Evolutionary conservation across 164 flowering plant species (phyloP), one percentile per base, ranked within the genome.

Genomic region (Magnolia officinalis): DNA sequence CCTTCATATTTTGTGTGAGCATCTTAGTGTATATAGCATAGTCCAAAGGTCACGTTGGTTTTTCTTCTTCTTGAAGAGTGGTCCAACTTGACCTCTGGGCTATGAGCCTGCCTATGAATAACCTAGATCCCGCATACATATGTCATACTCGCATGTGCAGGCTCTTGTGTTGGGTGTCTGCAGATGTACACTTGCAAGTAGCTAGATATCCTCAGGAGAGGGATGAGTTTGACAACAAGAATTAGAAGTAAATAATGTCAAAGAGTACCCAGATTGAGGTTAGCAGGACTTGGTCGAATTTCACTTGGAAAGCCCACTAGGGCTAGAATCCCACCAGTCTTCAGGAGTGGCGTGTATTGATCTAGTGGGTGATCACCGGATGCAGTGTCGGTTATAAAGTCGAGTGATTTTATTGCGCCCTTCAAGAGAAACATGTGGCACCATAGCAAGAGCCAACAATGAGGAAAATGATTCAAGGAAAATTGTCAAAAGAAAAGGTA

Each of bases 331-430:
- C 95, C 98, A 59, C 18, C 74, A 19, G 85, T 84, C 86, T 93
- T 91, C 84, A 95, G 75, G 72, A 88, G 82, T 0, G 93, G 83
- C 91, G 91, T 69, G 86, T 88, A 95, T 26, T 82, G 87, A 87
- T 95, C 97, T 72, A 93, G 90, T 63, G 90, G 86, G 76, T 91
- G 96, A 85, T 90, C 93, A 8, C 97, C 97, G 6, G 98, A 89
- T 64, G 95, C 95, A 2, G 93, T 83, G 80, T 91, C 93, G 19
- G 91, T 66, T 20, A 95, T 89, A 77, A 91, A 92, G 81, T 92
- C 94, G 8, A 91, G 78, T 51, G 92, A 85, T 51, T 83, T 88
- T 5, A 76, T 74, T 73, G 83, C 50, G 6, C 78, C 89, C 95
- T 93, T 85, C 76, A 85, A 76, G 13, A 50, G 59, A 52, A 49